Evolutionary conservation across 148 eudicot species (phyloP).

Genomic region (Euryodendron excelsum): DNA sequence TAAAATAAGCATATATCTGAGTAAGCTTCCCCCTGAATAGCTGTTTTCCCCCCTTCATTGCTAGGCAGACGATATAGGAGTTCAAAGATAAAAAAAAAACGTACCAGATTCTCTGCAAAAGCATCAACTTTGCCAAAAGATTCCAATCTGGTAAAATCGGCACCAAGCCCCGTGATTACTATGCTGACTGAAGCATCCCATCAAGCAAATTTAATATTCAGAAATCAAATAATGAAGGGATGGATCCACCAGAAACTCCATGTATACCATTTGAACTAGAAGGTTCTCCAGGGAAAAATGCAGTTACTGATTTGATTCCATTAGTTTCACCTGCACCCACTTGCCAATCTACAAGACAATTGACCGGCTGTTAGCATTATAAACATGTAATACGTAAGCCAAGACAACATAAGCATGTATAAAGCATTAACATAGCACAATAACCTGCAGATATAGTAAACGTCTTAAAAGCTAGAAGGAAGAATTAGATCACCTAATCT

Average conservation of each 20-base stretch:
- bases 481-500: background rate
- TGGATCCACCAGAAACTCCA: slow-evolving; percentile 2
- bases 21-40: background rate
- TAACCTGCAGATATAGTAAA: background rate
- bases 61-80: background rate
- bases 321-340: slow-evolving; percentile 68
- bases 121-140: slow-evolving; percentile 95
- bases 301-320: slow-evolving; percentile 68
- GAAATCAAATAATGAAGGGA: background rate
- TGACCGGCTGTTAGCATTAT: background rate
- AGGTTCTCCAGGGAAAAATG: slow-evolving; percentile 69
- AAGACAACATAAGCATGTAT: background rate
- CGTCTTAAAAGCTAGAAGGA: background rate
- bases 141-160: slow-evolving; percentile 90
- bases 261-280: slow-evolving; percentile 69
- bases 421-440: background rate
- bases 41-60: background rate
- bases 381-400: background rate
- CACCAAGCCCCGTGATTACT: slow-evolving; percentile 83
- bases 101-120: slow-evolving; percentile 89
- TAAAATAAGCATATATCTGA: background rate
- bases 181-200: slow-evolving; percentile 61
- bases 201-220: slow-evolving; percentile 10
- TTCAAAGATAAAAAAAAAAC: background rate
- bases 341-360: slow-evolving; percentile 68